Conservation (phyloP, 495 filamentous ascomycete genomes). For the Bacidia rubella region DNA sequence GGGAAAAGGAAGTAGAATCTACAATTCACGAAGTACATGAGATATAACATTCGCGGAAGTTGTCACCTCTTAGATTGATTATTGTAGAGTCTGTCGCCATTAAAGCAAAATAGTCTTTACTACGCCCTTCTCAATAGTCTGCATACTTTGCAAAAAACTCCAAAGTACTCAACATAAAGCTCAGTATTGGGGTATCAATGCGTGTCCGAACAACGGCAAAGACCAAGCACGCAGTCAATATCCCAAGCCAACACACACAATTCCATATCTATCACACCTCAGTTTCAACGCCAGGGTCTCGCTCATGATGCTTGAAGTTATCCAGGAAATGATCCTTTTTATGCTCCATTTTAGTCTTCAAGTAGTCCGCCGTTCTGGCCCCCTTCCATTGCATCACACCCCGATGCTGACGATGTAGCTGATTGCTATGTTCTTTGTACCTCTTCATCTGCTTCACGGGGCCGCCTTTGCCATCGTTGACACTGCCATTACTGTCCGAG, state of each 20-base stretch:
- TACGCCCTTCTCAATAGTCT: too few species aligned
- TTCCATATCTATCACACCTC: slow-evolving; percentile 30
- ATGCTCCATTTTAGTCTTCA: slow-evolving; percentile 26
- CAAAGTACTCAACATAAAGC: too few species aligned
- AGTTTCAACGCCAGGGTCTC: slow-evolving; percentile 30
- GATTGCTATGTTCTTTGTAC: slow-evolving; percentile 28
- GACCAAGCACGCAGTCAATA: neutral
- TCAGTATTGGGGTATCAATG: neutral
- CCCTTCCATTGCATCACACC: slow-evolving; percentile 36
- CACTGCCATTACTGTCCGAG: neutral
- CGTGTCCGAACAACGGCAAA: neutral
- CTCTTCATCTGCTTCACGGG: slow-evolving; percentile 26
- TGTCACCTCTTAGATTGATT: too few species aligned
- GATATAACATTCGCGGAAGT: too few species aligned
- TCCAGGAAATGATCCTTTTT: slow-evolving; percentile 22
- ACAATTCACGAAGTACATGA: too few species aligned
- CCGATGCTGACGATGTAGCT: slow-evolving; percentile 29
- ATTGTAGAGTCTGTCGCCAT: too few species aligned
- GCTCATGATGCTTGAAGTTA: slow-evolving; percentile 25
- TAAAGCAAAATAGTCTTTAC: too few species aligned
- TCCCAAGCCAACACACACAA: neutral
- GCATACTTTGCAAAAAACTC: too few species aligned
- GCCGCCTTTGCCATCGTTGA: slow-evolving; percentile 11
- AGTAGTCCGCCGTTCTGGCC: slow-evolving; percentile 28
- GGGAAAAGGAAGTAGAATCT: too few species aligned